phyloP scores from a whole-genome alignment of 1,139 yeast species.

The Kurtzmaniella quercitrusa region DNA sequence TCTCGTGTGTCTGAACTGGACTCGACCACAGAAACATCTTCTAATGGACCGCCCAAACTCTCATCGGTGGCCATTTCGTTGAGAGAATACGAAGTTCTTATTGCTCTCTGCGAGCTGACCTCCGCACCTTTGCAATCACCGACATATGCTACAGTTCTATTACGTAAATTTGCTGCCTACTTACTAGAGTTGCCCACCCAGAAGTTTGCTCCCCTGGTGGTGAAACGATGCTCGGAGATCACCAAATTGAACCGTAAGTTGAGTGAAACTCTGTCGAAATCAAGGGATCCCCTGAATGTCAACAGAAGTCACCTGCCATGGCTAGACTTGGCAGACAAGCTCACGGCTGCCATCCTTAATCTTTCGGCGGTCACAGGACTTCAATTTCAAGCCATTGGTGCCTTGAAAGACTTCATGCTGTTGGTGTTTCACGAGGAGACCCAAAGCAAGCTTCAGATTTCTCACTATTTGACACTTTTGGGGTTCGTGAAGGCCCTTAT shows the following conservation, averaged over 20 bases:
- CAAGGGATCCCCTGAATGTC: not conserved
- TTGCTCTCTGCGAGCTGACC: slow-evolving; percentile 61
- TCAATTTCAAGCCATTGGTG: slow-evolving; percentile 13
- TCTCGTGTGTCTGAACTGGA: not conserved
- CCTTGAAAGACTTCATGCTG: not conserved
- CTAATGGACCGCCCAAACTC: slow-evolving; percentile 6
- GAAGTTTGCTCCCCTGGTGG: slow-evolving; percentile 19
- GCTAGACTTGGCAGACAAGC: slow-evolving; percentile 28
- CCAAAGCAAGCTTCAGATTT: slow-evolving; percentile 17
- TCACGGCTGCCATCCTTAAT: slow-evolving; percentile 33
- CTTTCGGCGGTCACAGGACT: slow-evolving; percentile 27
- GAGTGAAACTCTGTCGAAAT: not conserved
- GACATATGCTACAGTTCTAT: slow-evolving; percentile 47
- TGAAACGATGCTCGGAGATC: not conserved
- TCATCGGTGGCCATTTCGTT: slow-evolving; percentile 39
- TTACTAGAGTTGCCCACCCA: slow-evolving; percentile 59
- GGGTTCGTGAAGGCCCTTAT: slow-evolving; percentile 46
- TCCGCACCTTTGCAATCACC: slow-evolving; percentile 31
- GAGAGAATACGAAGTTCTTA: slow-evolving; percentile 66
- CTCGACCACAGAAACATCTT: not conserved
- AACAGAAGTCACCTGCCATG: slow-evolving; percentile 25
- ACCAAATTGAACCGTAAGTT: not conserved
- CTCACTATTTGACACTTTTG: slow-evolving; percentile 40
- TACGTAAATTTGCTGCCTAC: slow-evolving; percentile 53
- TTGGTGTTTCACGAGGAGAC: not conserved